phyloP scores from a whole-genome alignment of 2,329 filamentous ascomycete genomes.

The Dactylellina drechsleri region DNA sequence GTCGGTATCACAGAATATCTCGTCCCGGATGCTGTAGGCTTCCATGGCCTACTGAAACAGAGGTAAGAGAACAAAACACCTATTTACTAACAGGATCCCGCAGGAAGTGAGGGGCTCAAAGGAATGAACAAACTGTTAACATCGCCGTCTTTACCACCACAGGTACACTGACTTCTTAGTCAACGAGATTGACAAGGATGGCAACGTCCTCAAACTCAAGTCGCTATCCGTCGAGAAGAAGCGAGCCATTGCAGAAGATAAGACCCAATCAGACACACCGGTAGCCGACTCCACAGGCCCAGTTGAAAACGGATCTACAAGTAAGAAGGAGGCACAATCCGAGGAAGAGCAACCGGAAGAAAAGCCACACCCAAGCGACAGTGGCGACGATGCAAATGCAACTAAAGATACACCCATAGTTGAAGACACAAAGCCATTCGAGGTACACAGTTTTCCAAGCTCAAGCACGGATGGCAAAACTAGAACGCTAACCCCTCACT shows the following conservation, averaged over 20 bases:
- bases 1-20: slow-evolving; percentile 75
- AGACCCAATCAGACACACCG: slow-evolving; percentile 48
- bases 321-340: slow-evolving; percentile 11
- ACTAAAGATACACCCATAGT: not conserved
- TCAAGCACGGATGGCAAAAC: not conserved
- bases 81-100: slow-evolving; percentile 11
- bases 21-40: slow-evolving; percentile 68
- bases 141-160: slow-evolving; percentile 8
- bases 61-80: slow-evolving; percentile 63
- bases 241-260: slow-evolving; percentile 29
- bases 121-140: slow-evolving; percentile 23
- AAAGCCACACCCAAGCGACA: slow-evolving; percentile 9
- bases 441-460: slow-evolving; percentile 20
- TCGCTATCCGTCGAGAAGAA: slow-evolving; percentile 61
- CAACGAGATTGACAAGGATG: slow-evolving; percentile 83
- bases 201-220: slow-evolving; percentile 77
- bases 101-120: slow-evolving; percentile 9
- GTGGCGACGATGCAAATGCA: slow-evolving; percentile 17
- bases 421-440: slow-evolving; percentile 14
- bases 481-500: slow-evolving; percentile 11
- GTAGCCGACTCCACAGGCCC: slow-evolving; percentile 39
- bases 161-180: slow-evolving; percentile 93
- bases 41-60: slow-evolving; percentile 74
- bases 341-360: slow-evolving; percentile 21
- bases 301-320: slow-evolving; percentile 24